Evolutionary conservation across 371 early-diverging fungal genomes (phyloP), one percentile per base, ranked within the genome.

Genomic region (Syncephalastrum monosporum): DNA sequence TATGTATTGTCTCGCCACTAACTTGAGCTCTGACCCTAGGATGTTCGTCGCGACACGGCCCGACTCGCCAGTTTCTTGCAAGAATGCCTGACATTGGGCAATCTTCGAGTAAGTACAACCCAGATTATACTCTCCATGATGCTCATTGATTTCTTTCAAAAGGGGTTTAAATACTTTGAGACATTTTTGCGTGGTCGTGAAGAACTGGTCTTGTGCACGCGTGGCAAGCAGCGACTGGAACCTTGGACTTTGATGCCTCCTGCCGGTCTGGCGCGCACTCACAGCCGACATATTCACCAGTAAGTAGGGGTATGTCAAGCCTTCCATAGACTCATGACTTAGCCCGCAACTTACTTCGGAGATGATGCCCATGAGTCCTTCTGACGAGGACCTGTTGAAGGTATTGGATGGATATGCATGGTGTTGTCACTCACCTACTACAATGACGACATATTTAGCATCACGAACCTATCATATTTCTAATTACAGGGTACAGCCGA

Each of bases 141-240:
- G 19, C 19, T 44, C n/a, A 38, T 15, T 14, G n/a, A 14, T 5
- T 13, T 13, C 25, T 33, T 19, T 23, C 12, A 8, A 21, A 17
- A 91, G 92, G 91, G 92, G 14, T 91, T 91, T 55, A 67, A 72
- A 47, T 75, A 90, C 50, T 89, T 92, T 75, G 85, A 90, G 27
- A 72, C 85, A 5, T 81, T 89, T 42, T 72, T 88, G 27, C 80
- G 89, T 49, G 88, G 91, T 48, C 74, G 88, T 27, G 92, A 91
- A 67, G 92, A 91, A 47, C 66, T 91, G 3, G 64, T 91, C 1
- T 65, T 90, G 23, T 78, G 82, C 12, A 82, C 89, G 19, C 47
- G 38, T 10, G 42, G 19, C 19, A 19, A 48, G 45, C 16, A 25
- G 2, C 5, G 44, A 24, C 13, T n/a, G 17, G 57, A 50, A 54